Conservation (phyloP, 2,329 filamentous ascomycete genomes). For the Penicillium rolfsii region DNA sequence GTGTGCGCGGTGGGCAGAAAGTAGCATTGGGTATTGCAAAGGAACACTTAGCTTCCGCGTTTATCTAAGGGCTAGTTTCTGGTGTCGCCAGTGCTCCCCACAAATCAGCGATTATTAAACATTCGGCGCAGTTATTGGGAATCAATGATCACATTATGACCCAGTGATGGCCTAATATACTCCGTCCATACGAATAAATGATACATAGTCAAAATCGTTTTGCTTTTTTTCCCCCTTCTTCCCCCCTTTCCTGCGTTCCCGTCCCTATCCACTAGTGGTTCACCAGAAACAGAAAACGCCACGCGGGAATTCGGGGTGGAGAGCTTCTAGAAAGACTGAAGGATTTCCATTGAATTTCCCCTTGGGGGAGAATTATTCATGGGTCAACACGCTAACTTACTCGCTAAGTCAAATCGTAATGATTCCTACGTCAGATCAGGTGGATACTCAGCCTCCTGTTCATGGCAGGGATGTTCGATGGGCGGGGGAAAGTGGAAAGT, state of each 20-base stretch:
- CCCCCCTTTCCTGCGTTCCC: conserved; percentile 3
- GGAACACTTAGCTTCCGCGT: conserved; percentile 5
- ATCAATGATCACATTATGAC: not conserved
- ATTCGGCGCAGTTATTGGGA: not conserved
- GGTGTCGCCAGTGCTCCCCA: no score
- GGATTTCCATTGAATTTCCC: conserved; percentile 31
- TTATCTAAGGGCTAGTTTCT: not conserved
- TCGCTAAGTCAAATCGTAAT: conserved; percentile 23
- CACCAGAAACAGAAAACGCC: conserved; percentile 14
- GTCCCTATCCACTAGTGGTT: conserved; percentile 21
- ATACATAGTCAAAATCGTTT: not conserved
- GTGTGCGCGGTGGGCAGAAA: not conserved
- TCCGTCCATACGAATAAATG: not conserved
- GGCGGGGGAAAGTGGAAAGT: not conserved
- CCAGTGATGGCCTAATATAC: not conserved
- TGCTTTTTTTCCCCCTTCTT: not conserved
- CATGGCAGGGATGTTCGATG: conserved; percentile 34
- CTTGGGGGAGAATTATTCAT: conserved; percentile 28
- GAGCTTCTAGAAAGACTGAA: conserved; percentile 33
- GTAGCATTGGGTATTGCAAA: not conserved
- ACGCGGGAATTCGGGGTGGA: conserved; percentile 23
- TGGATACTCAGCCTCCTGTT: conserved; percentile 36
- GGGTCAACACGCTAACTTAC: conserved; percentile 8
- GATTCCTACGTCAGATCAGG: conserved; percentile 35
- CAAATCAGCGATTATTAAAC: no score